These are phyloP conservation scores for Curvularia verruculosa DNA, from an alignment of 2,329 filamentous ascomycete genomes.

Conservation along the genomic window DNA sequence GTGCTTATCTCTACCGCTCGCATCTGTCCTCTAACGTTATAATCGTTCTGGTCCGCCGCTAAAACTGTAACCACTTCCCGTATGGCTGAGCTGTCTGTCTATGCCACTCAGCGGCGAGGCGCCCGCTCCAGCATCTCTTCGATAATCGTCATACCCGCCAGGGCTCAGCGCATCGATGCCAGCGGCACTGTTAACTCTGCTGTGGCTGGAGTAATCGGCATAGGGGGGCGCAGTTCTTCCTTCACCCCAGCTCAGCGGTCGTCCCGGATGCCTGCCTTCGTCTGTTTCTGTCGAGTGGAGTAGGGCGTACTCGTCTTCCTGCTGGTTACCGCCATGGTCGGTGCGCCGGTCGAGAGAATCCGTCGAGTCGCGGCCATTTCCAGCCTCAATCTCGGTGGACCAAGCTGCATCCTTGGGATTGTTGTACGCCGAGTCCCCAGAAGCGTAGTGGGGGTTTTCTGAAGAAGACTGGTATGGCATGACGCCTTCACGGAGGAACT, in stretches of 20 bases:
- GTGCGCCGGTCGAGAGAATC: conserved; percentile 50
- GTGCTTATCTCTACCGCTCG: background rate
- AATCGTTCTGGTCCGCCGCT: conserved; percentile 9
- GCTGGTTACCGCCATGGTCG: conserved; percentile 52
- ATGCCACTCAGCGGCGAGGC: conserved; percentile 4
- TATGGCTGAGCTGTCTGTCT: conserved; percentile 22
- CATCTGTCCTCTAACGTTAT: background rate
- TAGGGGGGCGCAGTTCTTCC: conserved; percentile 45
- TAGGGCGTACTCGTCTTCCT: conserved; percentile 60
- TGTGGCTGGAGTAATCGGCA: conserved; percentile 42
- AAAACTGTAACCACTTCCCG: conserved; percentile 33
- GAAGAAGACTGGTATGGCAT: conserved; percentile 55
- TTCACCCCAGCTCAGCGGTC: conserved; percentile 50
- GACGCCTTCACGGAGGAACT: conserved; percentile 63
- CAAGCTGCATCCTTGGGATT: conserved; percentile 50
- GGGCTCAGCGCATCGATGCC: conserved; percentile 42
- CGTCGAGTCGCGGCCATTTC: conserved; percentile 48
- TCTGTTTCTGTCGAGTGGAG: conserved; percentile 53
- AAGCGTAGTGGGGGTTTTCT: conserved; percentile 53
- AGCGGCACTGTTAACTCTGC: conserved; percentile 13
- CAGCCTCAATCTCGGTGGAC: conserved; percentile 52
- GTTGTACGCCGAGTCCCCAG: conserved; percentile 34
- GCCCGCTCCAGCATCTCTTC: conserved; percentile 27
- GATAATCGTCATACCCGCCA: conserved; percentile 45
- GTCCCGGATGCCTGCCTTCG: conserved; percentile 48